Base-by-base conservation (phyloP, 208 protist genomes). In the Trypanosoma caninum region DNA sequence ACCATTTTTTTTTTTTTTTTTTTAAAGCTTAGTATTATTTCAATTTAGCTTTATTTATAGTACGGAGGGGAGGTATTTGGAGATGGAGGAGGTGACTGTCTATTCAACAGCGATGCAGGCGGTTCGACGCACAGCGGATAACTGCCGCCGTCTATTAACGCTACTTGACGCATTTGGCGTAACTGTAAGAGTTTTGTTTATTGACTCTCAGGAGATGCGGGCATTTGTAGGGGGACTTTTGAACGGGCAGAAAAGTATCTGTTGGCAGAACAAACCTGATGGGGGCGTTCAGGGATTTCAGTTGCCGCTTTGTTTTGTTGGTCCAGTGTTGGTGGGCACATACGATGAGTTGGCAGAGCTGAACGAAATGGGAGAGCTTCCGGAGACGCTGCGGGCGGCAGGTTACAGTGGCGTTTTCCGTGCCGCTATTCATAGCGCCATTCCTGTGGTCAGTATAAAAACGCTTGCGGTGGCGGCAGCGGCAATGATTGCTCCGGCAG, bases 141-240 rank as follows among this genome's bases (percentile, higher is more conserved):
- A 70, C 31, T 70, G 64, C 18, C 52, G 64, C 22, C 52, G 64
- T 16, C 18, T 63, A 14, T 34, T 62, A 9, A n/a, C 64, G 3
- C 64, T 70, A 20, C 47, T 70, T 11, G 64, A 70, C 27, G 64
- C 64, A n/a, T 61, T 70, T 42, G 64, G 53, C n/a, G 44, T 56
- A 20, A 18, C 44, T 30, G 40, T 63, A 10, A 40, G 13, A 16
- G 40, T 56, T n/a, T 16, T 70, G 13, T 22, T 44, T 41, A 38
- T 70, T 18, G 64, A 70, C 45, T 55, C 52, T 10, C 18, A 27
- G 10, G 64, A 70, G 55, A 31, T 46, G 45, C 52, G 45, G 28
- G 8, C 42, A 6, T 58, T 70, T 38, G 54, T 70, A 20, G n/a
- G 42, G 31, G 55, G 54, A 5, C 44, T 70, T 11, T 20, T 61